Conservation (phyloP, 192 early-diverging fungal genomes). For the Linnemannia schmuckeri region DNA sequence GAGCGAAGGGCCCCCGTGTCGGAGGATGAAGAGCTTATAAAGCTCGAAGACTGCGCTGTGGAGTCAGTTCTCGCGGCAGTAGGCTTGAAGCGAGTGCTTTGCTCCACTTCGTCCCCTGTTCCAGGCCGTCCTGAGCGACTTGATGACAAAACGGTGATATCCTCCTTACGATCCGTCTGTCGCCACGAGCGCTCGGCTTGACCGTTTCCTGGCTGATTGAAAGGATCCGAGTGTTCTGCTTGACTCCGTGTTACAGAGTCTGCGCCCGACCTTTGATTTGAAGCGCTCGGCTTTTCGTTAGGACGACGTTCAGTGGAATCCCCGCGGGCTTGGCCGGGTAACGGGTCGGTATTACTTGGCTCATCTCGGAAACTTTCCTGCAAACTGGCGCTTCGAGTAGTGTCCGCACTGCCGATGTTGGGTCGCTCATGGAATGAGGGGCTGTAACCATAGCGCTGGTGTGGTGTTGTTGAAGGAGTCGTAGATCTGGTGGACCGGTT, state of each 20-base stretch:
- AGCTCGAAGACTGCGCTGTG: not conserved
- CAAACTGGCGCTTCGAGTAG: not conserved
- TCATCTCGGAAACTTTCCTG: not conserved
- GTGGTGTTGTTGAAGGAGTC: not conserved
- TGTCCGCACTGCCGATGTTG: not conserved
- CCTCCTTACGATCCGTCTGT: not conserved
- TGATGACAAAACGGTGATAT: not conserved
- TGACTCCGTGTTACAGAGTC: not conserved
- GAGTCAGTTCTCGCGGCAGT: not conserved
- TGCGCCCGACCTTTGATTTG: not conserved
- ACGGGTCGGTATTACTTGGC: not conserved
- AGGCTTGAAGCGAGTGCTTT: not conserved
- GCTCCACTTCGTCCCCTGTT: not conserved
- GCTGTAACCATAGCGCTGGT: not conserved
- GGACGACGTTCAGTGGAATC: not conserved
- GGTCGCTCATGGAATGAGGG: not conserved
- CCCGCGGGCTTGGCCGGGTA: not conserved
- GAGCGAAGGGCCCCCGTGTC: not conserved
- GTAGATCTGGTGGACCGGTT: not conserved
- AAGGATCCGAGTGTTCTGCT: not conserved
- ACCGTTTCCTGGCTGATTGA: not conserved
- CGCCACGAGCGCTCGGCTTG: not conserved
- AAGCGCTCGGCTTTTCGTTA: not conserved
- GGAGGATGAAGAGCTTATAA: not conserved
- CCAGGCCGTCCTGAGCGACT: not conserved